Conservation (phyloP, 441 rosid genomes). For the Populus tomentosa region DNA sequence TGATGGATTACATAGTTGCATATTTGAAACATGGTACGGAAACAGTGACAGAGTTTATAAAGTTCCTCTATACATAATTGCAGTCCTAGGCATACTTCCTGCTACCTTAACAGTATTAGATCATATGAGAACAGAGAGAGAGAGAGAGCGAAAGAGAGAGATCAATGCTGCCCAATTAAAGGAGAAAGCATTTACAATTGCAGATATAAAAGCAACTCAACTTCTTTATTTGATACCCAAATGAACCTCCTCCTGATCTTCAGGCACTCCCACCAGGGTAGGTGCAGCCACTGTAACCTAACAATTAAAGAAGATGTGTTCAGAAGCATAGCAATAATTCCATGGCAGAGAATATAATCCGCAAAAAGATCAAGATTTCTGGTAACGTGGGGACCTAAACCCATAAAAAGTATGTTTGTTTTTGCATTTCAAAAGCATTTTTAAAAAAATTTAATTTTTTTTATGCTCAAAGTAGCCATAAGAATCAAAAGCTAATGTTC, state of each 20-base stretch:
- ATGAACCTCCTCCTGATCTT: conserved; percentile 14
- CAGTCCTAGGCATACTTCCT: neutral
- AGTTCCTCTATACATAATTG: neutral
- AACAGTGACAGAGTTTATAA: neutral
- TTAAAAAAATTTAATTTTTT: no score
- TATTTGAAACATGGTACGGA: neutral
- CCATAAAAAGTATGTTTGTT: neutral
- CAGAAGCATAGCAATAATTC: neutral
- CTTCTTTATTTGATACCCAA: conserved; percentile 6
- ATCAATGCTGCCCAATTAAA: neutral
- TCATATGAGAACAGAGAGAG: neutral
- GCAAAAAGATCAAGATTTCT: neutral
- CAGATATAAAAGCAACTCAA: conserved; percentile 14
- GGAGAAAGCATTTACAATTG: conserved; percentile 19
- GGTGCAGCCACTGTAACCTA: conserved; percentile 54
- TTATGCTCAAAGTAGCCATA: neutral
- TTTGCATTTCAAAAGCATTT: no score
- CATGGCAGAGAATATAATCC: neutral
- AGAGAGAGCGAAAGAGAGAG: neutral
- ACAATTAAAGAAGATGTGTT: conserved; percentile 3
- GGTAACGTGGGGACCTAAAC: neutral
- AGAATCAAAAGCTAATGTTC: neutral
- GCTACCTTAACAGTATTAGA: neutral
- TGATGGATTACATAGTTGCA: neutral
- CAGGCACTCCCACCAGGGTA: conserved; percentile 59